phyloP scores from a whole-genome alignment of 805 yeast genomes.

The Ogataea sp. region DNA sequence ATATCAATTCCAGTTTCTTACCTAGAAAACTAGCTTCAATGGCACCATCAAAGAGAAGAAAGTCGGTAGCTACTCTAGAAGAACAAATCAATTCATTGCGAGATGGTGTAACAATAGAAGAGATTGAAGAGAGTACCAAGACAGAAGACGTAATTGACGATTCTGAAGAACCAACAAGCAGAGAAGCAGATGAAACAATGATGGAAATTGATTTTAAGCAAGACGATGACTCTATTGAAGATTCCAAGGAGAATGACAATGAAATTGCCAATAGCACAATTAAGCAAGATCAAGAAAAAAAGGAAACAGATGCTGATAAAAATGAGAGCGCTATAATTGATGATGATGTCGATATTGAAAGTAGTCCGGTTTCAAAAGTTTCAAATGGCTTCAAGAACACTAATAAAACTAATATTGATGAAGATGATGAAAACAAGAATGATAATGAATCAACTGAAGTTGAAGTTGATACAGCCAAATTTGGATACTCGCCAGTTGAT shows the following conservation, averaged over 20 bases:
- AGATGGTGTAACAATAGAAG: slow-evolving; percentile 3
- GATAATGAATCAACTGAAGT: slow-evolving; percentile 4
- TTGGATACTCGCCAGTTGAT: slow-evolving; percentile 37
- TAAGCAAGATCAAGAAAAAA: too few species aligned
- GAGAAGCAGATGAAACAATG: too few species aligned
- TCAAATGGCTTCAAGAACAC: too few species aligned
- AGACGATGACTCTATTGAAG: too few species aligned
- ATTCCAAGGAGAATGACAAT: slow-evolving; percentile 18
- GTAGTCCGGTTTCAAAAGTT: slow-evolving; percentile 6
- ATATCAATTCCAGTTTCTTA: slow-evolving; percentile 85
- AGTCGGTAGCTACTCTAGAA: slow-evolving; percentile 49
- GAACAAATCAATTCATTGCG: slow-evolving; percentile 27
- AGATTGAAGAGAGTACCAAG: slow-evolving; percentile 10
- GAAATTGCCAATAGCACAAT: slow-evolving; percentile 7
- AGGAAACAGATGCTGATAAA: slow-evolving; percentile 4
- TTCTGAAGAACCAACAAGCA: too few species aligned
- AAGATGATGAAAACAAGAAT: slow-evolving; percentile 2
- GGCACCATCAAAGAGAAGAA: slow-evolving; percentile 59
- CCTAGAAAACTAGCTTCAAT: slow-evolving; percentile 61
- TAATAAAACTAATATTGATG: too few species aligned
- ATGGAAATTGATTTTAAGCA: too few species aligned
- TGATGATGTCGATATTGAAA: neutral
- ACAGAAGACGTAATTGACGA: too few species aligned
- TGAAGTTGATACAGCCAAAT: slow-evolving; percentile 15
- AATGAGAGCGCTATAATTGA: neutral